These are phyloP conservation scores for Paraphoma chrysanthemicola DNA, from an alignment of 2,329 filamentous ascomycete genomes.

Conservation along the genomic window DNA sequence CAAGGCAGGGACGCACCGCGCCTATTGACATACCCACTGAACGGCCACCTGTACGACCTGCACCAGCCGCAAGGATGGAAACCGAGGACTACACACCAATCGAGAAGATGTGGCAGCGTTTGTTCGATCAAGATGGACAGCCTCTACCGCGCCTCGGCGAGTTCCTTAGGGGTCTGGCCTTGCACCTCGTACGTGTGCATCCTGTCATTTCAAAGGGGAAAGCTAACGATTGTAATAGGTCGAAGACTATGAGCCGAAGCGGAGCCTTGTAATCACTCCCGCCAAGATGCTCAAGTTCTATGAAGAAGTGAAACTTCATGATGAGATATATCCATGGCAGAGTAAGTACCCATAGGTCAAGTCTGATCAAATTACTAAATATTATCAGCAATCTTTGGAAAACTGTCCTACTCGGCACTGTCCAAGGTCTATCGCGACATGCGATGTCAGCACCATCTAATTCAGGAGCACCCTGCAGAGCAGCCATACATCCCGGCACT, in stretches of 20 bases:
- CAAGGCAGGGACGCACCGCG: constrained; percentile 30
- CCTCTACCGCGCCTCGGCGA: constrained; percentile 73
- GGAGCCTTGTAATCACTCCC: constrained; percentile 75
- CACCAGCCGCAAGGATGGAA: constrained; percentile 35
- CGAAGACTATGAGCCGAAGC: constrained; percentile 71
- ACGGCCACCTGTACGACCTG: constrained; percentile 31
- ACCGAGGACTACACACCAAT: constrained; percentile 49
- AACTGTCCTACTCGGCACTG: constrained; percentile 49
- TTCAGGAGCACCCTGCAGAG: constrained; percentile 53
- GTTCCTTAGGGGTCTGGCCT: constrained; percentile 75
- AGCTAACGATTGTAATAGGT: constrained; percentile 57
- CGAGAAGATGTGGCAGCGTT: constrained; percentile 76
- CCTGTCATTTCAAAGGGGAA: not conserved
- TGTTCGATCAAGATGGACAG: constrained; percentile 73
- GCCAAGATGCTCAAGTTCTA: constrained; percentile 79
- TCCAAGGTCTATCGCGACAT: constrained; percentile 56
- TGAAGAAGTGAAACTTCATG: constrained; percentile 66
- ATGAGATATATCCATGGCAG: constrained; percentile 73
- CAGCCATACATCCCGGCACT: constrained; percentile 53
- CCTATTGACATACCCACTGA: constrained; percentile 36
- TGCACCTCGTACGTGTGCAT: constrained; percentile 68
- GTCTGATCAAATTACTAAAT: constrained; percentile 10
- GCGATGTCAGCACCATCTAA: constrained; percentile 57
- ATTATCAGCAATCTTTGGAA: constrained; percentile 50
- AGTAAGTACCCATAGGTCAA: constrained; percentile 55